Conservation (phyloP, 768 basidiomycete species). For the Boletus reticuloceps region DNA sequence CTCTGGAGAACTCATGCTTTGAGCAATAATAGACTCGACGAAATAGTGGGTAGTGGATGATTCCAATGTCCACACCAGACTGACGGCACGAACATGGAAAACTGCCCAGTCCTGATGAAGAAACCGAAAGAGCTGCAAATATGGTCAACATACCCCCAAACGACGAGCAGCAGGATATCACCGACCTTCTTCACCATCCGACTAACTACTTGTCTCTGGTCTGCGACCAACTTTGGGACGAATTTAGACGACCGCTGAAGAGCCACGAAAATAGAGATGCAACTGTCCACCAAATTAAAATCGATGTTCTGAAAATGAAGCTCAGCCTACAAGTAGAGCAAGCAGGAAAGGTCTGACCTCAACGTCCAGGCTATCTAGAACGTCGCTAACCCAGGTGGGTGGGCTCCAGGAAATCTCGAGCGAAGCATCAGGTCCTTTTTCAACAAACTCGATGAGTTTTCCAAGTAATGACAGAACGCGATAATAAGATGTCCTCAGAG, state of each 20-base stretch:
- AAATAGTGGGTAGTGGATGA: constrained; percentile 49
- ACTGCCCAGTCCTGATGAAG: constrained; percentile 60
- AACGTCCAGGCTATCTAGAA: constrained; percentile 54
- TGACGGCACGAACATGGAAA: constrained; percentile 82
- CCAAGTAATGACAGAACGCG: constrained; percentile 50
- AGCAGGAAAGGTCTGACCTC: constrained; percentile 41
- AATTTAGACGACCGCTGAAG: constrained; percentile 52
- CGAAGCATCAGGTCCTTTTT: constrained; percentile 25
- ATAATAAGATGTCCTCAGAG: constrained; percentile 51
- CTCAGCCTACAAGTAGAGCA: not conserved
- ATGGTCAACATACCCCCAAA: not conserved
- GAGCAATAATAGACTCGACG: constrained; percentile 78
- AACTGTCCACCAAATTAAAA: constrained; percentile 69
- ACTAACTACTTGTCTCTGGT: constrained; percentile 52
- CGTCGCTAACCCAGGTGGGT: constrained; percentile 53
- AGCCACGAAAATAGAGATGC: constrained; percentile 53
- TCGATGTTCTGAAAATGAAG: constrained; percentile 32
- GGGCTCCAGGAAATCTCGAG: constrained; percentile 56
- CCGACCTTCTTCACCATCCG: constrained; percentile 57
- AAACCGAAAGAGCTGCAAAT: constrained; percentile 63
- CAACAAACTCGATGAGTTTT: constrained; percentile 46
- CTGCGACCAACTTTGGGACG: constrained; percentile 50
- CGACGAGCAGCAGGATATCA: not conserved
- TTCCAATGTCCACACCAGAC: constrained; percentile 80
- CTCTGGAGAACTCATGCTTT: constrained; percentile 60